phyloP scores from a whole-genome alignment of 768 basidiomycete genomes.

The Termitomyces sp. region DNA sequence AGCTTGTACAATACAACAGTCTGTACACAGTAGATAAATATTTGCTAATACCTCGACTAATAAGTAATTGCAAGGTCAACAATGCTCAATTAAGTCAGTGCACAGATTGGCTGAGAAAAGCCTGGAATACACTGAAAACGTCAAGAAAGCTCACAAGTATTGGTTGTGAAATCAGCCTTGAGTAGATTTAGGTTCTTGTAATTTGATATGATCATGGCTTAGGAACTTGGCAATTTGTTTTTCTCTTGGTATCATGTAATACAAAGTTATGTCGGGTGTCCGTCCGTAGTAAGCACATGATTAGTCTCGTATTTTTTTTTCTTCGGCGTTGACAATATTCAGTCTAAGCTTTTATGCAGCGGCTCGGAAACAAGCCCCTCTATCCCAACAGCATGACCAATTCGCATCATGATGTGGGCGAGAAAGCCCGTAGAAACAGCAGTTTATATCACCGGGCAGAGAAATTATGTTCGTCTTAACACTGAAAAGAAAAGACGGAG shows the following conservation, averaged over 20 bases:
- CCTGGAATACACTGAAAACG: no score
- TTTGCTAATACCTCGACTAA: no score
- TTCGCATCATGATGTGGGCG: no score
- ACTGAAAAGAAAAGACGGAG: neutral
- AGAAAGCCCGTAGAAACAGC: neutral
- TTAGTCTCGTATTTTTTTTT: neutral
- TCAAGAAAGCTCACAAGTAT: neutral
- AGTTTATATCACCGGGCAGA: neutral
- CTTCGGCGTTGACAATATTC: neutral
- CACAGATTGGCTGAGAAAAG: no score
- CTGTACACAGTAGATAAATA: no score
- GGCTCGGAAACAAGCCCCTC: neutral
- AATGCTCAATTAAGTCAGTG: no score
- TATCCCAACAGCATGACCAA: no score
- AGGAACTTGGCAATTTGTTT: neutral
- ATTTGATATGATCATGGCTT: neutral
- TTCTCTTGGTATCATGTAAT: neutral
- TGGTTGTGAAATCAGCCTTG: neutral
- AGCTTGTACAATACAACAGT: no score
- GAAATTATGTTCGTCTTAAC: neutral
- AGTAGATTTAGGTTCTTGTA: neutral
- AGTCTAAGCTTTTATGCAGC: neutral
- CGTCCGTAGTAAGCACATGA: neutral
- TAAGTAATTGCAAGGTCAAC: no score
- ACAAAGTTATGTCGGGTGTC: no score